These are phyloP conservation scores for Coemansia sp. DNA, from an alignment of 192 early-diverging fungal species.

Conservation along the genomic window DNA sequence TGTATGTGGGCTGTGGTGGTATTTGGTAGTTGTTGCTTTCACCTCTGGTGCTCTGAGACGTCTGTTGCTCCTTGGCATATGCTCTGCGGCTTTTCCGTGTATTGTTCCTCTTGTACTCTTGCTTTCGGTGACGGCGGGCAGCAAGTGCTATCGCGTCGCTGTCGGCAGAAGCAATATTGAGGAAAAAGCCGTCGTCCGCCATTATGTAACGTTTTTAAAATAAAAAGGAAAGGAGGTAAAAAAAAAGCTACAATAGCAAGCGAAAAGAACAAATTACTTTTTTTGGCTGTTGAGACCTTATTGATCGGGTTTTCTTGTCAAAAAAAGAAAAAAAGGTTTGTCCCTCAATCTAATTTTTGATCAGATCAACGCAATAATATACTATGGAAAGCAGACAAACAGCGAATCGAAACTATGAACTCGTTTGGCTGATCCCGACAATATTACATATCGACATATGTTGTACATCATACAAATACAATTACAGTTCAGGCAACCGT, in stretches of 20 bases:
- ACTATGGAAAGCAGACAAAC: too few relatives aligned
- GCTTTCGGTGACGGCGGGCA: constrained; percentile 1
- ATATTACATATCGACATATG: neutral
- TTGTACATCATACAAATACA: neutral
- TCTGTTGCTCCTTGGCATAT: constrained; percentile 4
- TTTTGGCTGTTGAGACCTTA: too few relatives aligned
- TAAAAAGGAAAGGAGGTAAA: neutral
- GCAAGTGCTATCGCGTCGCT: constrained; percentile 7
- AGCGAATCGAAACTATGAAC: neutral
- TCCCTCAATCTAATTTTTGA: neutral
- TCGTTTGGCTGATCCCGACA: neutral
- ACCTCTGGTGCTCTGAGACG: neutral
- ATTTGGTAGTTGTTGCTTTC: neutral
- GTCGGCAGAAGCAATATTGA: constrained; percentile 59
- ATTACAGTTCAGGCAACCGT: neutral
- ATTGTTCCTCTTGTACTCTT: constrained; percentile 33
- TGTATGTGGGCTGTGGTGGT: neutral
- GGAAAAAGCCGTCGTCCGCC: constrained; percentile 66
- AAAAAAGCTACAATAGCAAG: neutral
- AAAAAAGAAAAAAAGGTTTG: neutral
- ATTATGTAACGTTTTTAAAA: constrained; percentile 2
- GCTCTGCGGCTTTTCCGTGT: constrained; percentile 51
- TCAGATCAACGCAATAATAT: neutral
- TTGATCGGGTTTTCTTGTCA: too few relatives aligned
- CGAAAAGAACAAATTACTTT: too few relatives aligned